Base-by-base conservation (phyloP, 208 protist species). In the Leishmania tarentolae region DNA sequence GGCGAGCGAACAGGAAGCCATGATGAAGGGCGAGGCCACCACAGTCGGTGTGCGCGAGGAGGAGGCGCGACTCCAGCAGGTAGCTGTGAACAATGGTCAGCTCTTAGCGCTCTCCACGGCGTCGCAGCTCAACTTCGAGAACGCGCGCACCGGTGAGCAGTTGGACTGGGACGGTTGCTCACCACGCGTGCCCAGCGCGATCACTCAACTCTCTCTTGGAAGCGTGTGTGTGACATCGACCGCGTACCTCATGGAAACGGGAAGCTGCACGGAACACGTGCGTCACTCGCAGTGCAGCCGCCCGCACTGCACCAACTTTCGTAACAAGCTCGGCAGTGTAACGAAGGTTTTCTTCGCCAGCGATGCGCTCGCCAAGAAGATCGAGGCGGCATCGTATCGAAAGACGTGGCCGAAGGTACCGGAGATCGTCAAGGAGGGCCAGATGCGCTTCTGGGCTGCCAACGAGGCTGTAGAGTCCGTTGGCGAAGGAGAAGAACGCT, bases 191-290 rank as follows among this genome's bases (percentile, higher is more conserved):
- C 52, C 66, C 19, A 66, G 53, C 40, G 31, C 42, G 24, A 78
- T 73, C 52, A 84, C 77, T 24, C 86, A 73, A 11, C 78, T 90
- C 35, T 75, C 89, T 44, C 76, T 93, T 31, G 87, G 90, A 28
- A 93, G 90, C 70, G 80, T 91, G 40, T 93, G 90, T 75, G 87
- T 91, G 31, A 93, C 90, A 8, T 87, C 86, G 19, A 71, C 85
- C 24, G 83, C 86, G 11, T 91, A 91, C 61, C 77, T 91, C 24
- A 80, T 85, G 72, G 86, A 89, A 69, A 83, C 79, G 28, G 90
- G 79, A 31, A 73, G 53, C 59, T 93, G 90, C 74, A 90, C 80
- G 17, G 90, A 93, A 78, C 83, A 42, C 24, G 24, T 81, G 31
- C 74, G 76, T 19, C 72, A 76, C 63, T 90, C 81, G 73, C 90